Evolutionary conservation across 2,329 filamentous ascomycete genomes (phyloP), one percentile per base, ranked within the genome.

Genomic region (Fusarium sp.): DNA sequence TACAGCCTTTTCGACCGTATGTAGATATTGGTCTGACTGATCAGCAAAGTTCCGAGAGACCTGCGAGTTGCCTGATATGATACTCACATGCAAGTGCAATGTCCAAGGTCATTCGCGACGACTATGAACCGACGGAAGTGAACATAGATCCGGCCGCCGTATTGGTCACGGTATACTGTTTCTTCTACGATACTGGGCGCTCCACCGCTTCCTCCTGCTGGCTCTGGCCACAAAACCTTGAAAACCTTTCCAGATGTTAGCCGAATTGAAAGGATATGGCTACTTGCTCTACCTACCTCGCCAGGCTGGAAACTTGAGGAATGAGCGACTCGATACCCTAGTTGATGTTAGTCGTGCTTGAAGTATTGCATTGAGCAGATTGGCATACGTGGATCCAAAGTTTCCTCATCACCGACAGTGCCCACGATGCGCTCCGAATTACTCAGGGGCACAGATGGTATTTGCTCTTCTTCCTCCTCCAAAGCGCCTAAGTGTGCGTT

Each of bases 41-140:
- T 70, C 31, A 71, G 65, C 46, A 42, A 6, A 12, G 24, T 34
- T 10, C 6, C 7, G 11, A 25, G n/a, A 15, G 26, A 13, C 11
- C 32, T 32, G 6, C n/a, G 13, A 22, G 13, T 53, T 39, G 13
- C 3, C 9, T 13, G 24, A 4, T 8, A 19, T 9, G 7, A 15
- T 13, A 72, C 81, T 77, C 78, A 86, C 83, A 87, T 81, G 76
- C 84, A 86, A 24, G 78, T 81, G 59, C 80, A 83, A 59, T 85
- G 81, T 3, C 84, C 84, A 15, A 78, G 75, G 25, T 83, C 79
- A 44, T 79, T 83, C 1, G 75, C 78, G 13, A 85, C 76, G 5
- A 87, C 79, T 36, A 87, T 80, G 52, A 86, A 87, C 4, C 84
- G 80, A 5, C 84, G 79, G 50, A 83, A 80, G 1, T 82, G 81